phyloP scores from a whole-genome alignment of 1,139 yeast species.

The Hemisphaericaspora xylanilytica region DNA sequence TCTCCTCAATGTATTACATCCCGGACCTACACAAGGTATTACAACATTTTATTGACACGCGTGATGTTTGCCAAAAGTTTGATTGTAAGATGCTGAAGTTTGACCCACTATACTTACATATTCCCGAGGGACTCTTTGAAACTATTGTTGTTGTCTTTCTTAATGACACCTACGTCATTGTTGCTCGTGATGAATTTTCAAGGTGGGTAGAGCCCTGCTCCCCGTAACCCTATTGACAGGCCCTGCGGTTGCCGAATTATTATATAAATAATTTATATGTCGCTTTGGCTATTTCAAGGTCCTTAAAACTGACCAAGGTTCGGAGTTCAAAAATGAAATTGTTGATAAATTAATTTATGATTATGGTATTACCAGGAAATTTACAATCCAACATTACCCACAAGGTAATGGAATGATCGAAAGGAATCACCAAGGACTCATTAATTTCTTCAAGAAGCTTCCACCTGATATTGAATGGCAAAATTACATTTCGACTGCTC shows the following conservation, averaged over 20 bases:
- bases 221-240: not conserved
- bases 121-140: not conserved
- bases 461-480: not conserved
- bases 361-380: not conserved
- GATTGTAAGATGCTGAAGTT: too few species aligned
- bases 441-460: not conserved
- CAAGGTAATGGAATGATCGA: conserved; percentile 1
- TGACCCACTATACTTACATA: not conserved
- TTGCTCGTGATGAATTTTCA: conserved; percentile 3
- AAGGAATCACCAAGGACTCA: not conserved
- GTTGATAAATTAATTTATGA: not conserved
- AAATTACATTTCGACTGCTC: not conserved
- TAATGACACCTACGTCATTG: not conserved
- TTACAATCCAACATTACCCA: not conserved
- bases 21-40: not conserved
- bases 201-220: conserved; percentile 1
- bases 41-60: not conserved
- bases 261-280: not conserved
- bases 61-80: not conserved
- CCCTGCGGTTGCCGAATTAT: not conserved
- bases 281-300: not conserved
- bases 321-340: conserved; percentile 1
- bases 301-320: not conserved
- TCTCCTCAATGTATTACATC: not conserved
- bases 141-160: not conserved